Percentiles rank a stretch among this genome's conserved stretches.
Evolutionary conservation across 1,139 yeast species (phyloP).

Genomic region (Suhomyces atakaporum): DNA sequence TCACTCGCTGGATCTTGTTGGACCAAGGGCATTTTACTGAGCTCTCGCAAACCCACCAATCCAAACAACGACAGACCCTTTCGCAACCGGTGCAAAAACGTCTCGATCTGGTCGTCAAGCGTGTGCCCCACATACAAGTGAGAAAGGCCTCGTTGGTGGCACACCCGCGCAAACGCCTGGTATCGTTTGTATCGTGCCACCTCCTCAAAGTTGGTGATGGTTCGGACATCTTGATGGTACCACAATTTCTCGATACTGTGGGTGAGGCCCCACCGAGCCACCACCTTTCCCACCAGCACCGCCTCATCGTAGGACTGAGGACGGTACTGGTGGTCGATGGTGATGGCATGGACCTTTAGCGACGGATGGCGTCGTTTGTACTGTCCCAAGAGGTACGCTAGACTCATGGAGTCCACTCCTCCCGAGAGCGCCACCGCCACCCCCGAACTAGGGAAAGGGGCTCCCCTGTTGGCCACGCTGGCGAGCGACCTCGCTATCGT

Average conservation of each 20-base stretch:
- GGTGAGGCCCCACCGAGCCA: conserved; percentile 39
- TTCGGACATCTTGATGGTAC: conserved; percentile 29
- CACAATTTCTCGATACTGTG: conserved; percentile 41
- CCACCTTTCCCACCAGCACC: conserved; percentile 32
- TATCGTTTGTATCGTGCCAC: conserved; percentile 60
- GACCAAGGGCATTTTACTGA: conserved; percentile 30
- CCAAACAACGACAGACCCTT: conserved; percentile 63
- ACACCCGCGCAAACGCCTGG: conserved; percentile 37
- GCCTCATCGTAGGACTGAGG: conserved; percentile 53
- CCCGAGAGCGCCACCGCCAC: conserved; percentile 67
- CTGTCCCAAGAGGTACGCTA: conserved; percentile 48
- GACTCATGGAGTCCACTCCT: conserved; percentile 79
- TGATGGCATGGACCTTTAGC: conserved; percentile 47
- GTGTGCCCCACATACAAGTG: conserved; percentile 66
- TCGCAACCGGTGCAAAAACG: conserved; percentile 58
- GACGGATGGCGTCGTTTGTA: conserved; percentile 28
- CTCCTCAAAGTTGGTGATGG: conserved; percentile 51
- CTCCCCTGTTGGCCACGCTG: too few species aligned
- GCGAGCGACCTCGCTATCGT: too few species aligned
- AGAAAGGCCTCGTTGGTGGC: conserved; percentile 28
- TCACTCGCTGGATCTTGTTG: conserved; percentile 9
- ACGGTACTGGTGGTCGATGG: conserved; percentile 62
- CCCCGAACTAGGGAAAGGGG: too few species aligned
- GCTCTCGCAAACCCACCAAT: conserved; percentile 41
- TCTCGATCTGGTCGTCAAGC: conserved; percentile 71